Conservation (phyloP, 2,329 filamentous ascomycete species). For the Cryphonectria parasitica region DNA sequence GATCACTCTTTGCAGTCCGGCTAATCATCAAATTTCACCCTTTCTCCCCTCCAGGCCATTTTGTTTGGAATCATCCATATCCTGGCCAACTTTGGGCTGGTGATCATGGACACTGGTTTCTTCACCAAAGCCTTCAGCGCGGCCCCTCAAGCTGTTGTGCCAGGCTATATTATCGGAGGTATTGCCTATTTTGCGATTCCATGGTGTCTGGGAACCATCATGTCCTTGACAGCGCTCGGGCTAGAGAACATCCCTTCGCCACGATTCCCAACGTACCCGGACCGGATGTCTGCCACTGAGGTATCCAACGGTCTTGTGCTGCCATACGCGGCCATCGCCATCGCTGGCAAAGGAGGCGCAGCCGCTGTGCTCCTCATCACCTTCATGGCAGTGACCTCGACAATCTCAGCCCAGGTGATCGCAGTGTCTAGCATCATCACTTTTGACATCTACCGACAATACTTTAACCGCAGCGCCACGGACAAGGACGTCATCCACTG, state of each 20-base stretch:
- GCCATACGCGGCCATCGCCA: conserved; percentile 69
- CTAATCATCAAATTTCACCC: neutral
- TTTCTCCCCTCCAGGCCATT: conserved; percentile 42
- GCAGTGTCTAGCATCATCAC: conserved; percentile 57
- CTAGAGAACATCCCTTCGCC: conserved; percentile 48
- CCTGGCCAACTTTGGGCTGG: conserved; percentile 54
- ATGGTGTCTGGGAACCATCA: conserved; percentile 56
- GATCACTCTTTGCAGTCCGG: neutral
- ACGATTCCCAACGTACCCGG: conserved; percentile 57
- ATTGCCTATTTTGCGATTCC: conserved; percentile 59
- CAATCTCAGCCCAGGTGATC: conserved; percentile 55
- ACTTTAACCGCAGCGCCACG: conserved; percentile 50
- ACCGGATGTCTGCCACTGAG: conserved; percentile 52
- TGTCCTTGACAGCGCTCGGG: conserved; percentile 51
- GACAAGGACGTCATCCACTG: conserved; percentile 55
- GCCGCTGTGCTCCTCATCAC: conserved; percentile 69
- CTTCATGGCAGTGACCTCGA: conserved; percentile 76
- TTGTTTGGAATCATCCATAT: conserved; percentile 55
- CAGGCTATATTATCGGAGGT: conserved; percentile 55
- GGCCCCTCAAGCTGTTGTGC: conserved; percentile 50
- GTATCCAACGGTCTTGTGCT: conserved; percentile 71
- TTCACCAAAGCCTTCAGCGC: conserved; percentile 58
- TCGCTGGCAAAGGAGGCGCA: conserved; percentile 72
- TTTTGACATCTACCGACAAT: conserved; percentile 57
- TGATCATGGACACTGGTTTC: conserved; percentile 59